Evolutionary conservation across 176 grass and related monocot genomes (phyloP).

Genomic region (Triticum dicoccoides): DNA sequence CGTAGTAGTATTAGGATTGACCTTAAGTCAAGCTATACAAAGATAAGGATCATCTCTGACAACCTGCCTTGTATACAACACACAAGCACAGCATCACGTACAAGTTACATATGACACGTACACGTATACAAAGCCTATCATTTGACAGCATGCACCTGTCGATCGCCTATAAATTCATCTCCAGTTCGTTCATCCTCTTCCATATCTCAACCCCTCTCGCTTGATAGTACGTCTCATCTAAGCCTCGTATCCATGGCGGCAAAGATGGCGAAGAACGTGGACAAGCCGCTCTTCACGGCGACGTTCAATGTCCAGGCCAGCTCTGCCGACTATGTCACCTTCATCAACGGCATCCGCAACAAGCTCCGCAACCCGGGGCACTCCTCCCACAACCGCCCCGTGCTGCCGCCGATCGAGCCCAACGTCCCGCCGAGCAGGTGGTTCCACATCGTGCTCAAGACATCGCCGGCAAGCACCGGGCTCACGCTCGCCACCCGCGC

Average conservation of each 20-base stretch:
- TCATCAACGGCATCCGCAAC: conserved; percentile 14
- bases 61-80: too few species aligned
- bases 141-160: background rate
- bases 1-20: too few species aligned
- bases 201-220: background rate
- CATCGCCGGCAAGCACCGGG: background rate
- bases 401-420: conserved; percentile 9
- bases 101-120: too few species aligned
- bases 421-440: conserved; percentile 2
- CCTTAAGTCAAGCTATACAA: too few species aligned
- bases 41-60: too few species aligned
- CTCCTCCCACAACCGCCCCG: conserved; percentile 23
- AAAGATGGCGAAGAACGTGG: background rate
- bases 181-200: background rate
- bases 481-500: conserved; percentile 13
- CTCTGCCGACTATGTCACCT: conserved; percentile 4
- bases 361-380: conserved; percentile 13
- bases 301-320: background rate
- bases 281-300: conserved; percentile 14
- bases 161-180: background rate
- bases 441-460: conserved; percentile 26
- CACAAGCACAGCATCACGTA: too few species aligned
- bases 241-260: background rate
- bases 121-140: too few species aligned
- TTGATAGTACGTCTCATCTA: background rate